Conservation (phyloP, 129 eudicot genomes). For the Erigeron canadensis region DNA sequence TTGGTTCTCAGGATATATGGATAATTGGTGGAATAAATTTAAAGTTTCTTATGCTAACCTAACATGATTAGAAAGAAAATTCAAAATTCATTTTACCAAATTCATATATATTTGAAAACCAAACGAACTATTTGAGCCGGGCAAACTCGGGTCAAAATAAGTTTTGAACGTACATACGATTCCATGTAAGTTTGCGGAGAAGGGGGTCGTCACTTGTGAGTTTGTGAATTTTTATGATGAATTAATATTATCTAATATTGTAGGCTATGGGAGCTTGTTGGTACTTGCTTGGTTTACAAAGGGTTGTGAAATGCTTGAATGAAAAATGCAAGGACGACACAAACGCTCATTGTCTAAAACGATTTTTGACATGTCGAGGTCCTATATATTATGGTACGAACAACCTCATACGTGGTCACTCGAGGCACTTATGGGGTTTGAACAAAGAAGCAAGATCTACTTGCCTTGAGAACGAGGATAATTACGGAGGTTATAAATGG, state of each 20-base stretch:
- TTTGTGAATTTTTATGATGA: too few species aligned
- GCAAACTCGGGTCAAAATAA: background rate
- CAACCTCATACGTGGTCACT: slow-evolving; percentile 31
- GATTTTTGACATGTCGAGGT: slow-evolving; percentile 53
- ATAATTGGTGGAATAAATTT: too few species aligned
- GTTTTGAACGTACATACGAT: too few species aligned
- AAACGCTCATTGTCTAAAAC: slow-evolving; percentile 33
- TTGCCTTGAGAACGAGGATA: slow-evolving; percentile 46
- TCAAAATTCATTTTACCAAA: too few species aligned
- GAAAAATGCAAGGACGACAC: slow-evolving; percentile 37
- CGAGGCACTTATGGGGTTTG: slow-evolving; percentile 60
- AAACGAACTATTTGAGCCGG: too few species aligned
- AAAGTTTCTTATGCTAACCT: too few species aligned
- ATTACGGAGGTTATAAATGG: slow-evolving; percentile 81
- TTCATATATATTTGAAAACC: too few species aligned
- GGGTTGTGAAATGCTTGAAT: slow-evolving; percentile 68
- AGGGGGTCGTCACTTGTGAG: too few species aligned
- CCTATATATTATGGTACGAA: slow-evolving; percentile 59
- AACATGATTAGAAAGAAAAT: too few species aligned
- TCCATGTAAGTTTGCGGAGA: too few species aligned
- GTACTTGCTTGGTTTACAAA: slow-evolving; percentile 81
- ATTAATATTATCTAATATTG: background rate
- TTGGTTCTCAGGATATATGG: too few species aligned
- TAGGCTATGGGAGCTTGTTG: slow-evolving; percentile 80
- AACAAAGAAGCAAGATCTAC: slow-evolving; percentile 49